A percentile compares a stretch with the other conserved stretches of the same genome.
phyloP scores from a whole-genome alignment of 305 asterid species.

The Fraxinus baroniana region DNA sequence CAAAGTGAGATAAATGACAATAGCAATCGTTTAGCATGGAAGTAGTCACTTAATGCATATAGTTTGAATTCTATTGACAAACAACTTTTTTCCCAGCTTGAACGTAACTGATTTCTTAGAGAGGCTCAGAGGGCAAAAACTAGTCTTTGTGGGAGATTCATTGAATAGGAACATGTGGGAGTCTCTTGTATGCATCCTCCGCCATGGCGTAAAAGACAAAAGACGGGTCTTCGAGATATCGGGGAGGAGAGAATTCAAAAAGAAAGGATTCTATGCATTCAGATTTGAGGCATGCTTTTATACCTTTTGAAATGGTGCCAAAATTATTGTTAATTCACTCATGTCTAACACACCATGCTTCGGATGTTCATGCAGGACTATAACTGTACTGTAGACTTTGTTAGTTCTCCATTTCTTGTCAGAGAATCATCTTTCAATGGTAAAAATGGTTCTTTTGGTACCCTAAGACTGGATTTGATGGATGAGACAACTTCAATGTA shows the following conservation, averaged over 20 bases:
- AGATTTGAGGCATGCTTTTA: slow-evolving; percentile 67
- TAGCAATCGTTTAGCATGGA: neutral
- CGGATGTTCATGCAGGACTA: slow-evolving; percentile 58
- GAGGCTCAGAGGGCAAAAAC: slow-evolving; percentile 72
- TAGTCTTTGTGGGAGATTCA: slow-evolving; percentile 89
- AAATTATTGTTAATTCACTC: neutral
- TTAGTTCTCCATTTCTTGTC: slow-evolving; percentile 85
- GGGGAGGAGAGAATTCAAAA: slow-evolving; percentile 82
- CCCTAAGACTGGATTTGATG: slow-evolving; percentile 83
- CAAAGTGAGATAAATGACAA: neutral
- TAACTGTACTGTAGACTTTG: slow-evolving; percentile 80
- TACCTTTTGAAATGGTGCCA: slow-evolving; percentile 4
- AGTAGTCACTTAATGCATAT: neutral
- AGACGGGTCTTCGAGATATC: slow-evolving; percentile 78
- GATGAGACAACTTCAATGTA: slow-evolving; percentile 76
- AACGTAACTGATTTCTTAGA: slow-evolving; percentile 81
- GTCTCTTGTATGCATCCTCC: slow-evolving; percentile 84
- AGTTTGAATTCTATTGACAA: neutral
- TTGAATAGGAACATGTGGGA: slow-evolving; percentile 98
- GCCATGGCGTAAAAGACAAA: slow-evolving; percentile 63
- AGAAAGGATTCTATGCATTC: slow-evolving; percentile 89
- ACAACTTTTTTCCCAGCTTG: slow-evolving; percentile 43
- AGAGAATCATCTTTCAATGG: slow-evolving; percentile 54
- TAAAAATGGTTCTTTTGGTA: slow-evolving; percentile 64
- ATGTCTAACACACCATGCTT: slow-evolving; percentile 10